Conservation (phyloP, 192 early-diverging fungal species). For the Mycoemilia scoparia region DNA sequence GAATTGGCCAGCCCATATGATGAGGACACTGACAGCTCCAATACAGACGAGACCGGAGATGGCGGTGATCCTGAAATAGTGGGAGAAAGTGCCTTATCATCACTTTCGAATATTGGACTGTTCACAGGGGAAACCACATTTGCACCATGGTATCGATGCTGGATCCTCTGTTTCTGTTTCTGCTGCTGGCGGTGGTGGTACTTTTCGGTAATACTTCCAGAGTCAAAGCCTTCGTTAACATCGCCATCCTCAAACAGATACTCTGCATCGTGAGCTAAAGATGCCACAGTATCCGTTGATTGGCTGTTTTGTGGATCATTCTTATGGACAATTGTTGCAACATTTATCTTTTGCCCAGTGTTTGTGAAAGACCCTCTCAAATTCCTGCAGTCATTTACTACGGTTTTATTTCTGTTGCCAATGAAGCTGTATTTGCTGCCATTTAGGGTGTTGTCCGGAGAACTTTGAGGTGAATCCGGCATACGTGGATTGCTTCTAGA, state of each 20-base stretch:
- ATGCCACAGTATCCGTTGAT: slow-evolving; percentile 19
- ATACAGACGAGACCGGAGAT: slow-evolving; percentile 4
- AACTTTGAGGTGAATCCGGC: slow-evolving; percentile 6
- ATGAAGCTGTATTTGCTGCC: slow-evolving; percentile 4
- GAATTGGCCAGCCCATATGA: too few species aligned
- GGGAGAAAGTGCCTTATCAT: slow-evolving; percentile 18
- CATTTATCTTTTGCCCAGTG: slow-evolving; percentile 2
- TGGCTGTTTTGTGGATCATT: slow-evolving; percentile 23
- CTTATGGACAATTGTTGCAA: too few species aligned
- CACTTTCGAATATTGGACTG: slow-evolving; percentile 11
- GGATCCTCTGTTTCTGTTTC: too few species aligned
- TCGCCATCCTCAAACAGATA: slow-evolving; percentile 22
- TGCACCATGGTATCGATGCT: slow-evolving; percentile 22
- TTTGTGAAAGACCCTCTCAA: too few species aligned
- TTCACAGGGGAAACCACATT: slow-evolving; percentile 16
- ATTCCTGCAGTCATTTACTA: slow-evolving; percentile 20
- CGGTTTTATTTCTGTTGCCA: slow-evolving; percentile 4
- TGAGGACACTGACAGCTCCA: slow-evolving; percentile 6
- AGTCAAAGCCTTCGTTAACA: slow-evolving; percentile 6
- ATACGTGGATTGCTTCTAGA: slow-evolving; percentile 14
- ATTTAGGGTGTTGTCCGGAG: slow-evolving; percentile 7
- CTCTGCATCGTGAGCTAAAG: slow-evolving; percentile 19
- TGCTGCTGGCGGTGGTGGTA: too few species aligned
- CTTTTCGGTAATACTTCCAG: neutral
- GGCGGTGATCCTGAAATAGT: slow-evolving; percentile 9